phyloP scores from a whole-genome alignment of 2,329 filamentous ascomycete genomes.

The Immersiporthe knoxdaviesiana region DNA sequence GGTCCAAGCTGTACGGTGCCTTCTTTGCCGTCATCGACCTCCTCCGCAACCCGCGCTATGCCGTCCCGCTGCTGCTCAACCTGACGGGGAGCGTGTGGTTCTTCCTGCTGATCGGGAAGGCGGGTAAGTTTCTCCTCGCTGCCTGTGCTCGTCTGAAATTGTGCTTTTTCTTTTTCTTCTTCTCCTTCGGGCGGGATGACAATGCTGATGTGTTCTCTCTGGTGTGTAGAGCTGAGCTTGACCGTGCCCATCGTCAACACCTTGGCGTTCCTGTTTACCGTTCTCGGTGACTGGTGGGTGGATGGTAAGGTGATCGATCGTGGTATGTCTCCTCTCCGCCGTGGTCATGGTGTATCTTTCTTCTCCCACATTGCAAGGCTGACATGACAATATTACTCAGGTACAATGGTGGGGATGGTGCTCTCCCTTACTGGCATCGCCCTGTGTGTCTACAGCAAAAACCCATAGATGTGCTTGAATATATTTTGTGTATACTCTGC shows the following conservation, averaged over 20 bases:
- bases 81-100: conserved; percentile 96
- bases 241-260: conserved; percentile 96
- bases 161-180: background rate
- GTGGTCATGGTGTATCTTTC: background rate
- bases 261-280: conserved; percentile 92
- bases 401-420: conserved; percentile 82
- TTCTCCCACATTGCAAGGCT: background rate
- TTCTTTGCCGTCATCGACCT: conserved; percentile 79
- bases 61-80: conserved; percentile 82
- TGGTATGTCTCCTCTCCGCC: conserved; percentile 54
- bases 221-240: conserved; percentile 74
- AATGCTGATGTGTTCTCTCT: background rate
- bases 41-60: conserved; percentile 79
- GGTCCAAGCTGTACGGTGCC: conserved; percentile 63
- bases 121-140: conserved; percentile 39
- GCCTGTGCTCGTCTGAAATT: too few relatives aligned
- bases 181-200: too few relatives aligned
- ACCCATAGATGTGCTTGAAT: conserved; percentile 27
- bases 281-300: conserved; percentile 92
- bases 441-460: conserved; percentile 76
- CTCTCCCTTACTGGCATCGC: conserved; percentile 80
- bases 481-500: background rate
- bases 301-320: conserved; percentile 87
- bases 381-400: conserved; percentile 45
- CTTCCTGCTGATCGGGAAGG: conserved; percentile 89